These are phyloP conservation scores for Ailanthus altissimus DNA, from an alignment of 345 rosid genomes.

Conservation along the genomic window DNA sequence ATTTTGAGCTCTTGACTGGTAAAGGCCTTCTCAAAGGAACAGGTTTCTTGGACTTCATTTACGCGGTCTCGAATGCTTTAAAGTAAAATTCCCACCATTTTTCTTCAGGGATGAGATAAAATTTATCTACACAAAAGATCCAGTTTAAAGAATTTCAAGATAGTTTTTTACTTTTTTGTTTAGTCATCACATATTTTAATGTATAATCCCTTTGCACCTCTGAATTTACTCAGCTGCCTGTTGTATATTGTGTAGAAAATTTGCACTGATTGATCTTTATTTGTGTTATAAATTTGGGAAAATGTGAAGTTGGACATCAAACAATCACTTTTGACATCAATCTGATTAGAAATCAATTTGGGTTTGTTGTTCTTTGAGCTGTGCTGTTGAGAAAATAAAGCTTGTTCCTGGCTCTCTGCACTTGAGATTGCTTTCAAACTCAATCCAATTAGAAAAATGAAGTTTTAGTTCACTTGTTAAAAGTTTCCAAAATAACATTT, in stretches of 20 bases:
- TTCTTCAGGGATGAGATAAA: slow-evolving; percentile 12
- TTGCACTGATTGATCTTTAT: neutral
- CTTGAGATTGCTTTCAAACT: too few relatives aligned
- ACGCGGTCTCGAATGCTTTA: slow-evolving; percentile 65
- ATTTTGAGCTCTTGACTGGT: slow-evolving; percentile 92
- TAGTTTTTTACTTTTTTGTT: neutral
- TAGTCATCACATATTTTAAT: neutral
- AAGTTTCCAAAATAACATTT: too few relatives aligned
- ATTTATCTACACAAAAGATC: neutral
- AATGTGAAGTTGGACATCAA: neutral
- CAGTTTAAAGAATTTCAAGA: neutral
- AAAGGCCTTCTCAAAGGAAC: slow-evolving; percentile 91
- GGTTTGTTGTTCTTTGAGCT: too few relatives aligned
- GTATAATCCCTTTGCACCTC: slow-evolving; percentile 8
- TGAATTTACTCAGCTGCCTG: neutral
- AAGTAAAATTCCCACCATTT: slow-evolving; percentile 39
- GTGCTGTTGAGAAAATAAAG: too few relatives aligned
- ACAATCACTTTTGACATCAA: too few relatives aligned
- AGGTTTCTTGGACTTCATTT: slow-evolving; percentile 88
- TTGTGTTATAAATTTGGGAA: neutral
- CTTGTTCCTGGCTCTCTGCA: too few relatives aligned
- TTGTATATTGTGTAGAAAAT: slow-evolving; percentile 19
- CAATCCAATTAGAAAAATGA: too few relatives aligned
- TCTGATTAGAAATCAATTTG: too few relatives aligned
- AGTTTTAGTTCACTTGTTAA: too few relatives aligned